Conservation (phyloP, 768 basidiomycete species). For the Lyophyllum atratum region DNA sequence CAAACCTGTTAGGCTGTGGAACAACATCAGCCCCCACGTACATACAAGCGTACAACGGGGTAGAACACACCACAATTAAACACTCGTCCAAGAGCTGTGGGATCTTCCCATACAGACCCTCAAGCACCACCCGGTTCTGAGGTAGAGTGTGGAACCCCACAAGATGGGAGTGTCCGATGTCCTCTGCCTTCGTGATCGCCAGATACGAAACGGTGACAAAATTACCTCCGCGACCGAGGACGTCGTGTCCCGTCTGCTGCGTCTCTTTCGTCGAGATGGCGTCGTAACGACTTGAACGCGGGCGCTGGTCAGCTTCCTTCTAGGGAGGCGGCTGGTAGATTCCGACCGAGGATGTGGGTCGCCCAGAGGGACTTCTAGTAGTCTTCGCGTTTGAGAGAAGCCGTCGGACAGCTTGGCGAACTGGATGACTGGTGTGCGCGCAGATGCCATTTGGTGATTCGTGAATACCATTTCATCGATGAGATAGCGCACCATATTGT, state of each 20-base stretch:
- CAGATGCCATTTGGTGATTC: too few relatives aligned
- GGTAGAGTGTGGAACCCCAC: too few relatives aligned
- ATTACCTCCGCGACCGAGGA: slow-evolving; percentile 40
- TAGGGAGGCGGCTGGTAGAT: neutral
- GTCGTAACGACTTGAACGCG: slow-evolving; percentile 31
- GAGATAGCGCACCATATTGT: slow-evolving; percentile 21
- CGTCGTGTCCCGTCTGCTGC: slow-evolving; percentile 34
- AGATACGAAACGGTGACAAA: slow-evolving; percentile 26
- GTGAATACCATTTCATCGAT: too few relatives aligned
- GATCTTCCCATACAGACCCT: neutral
- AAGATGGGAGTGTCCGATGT: neutral
- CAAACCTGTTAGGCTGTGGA: slow-evolving; percentile 43
- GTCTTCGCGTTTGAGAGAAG: slow-evolving; percentile 24
- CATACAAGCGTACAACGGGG: neutral
- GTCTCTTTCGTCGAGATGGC: slow-evolving; percentile 36
- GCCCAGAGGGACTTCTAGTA: slow-evolving; percentile 36
- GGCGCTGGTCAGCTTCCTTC: slow-evolving; percentile 15
- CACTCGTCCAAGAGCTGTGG: slow-evolving; percentile 15
- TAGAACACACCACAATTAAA: slow-evolving; percentile 20
- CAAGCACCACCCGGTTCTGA: neutral
- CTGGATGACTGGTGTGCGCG: slow-evolving; percentile 27
- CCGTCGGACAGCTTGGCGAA: slow-evolving; percentile 34
- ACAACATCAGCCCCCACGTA: neutral
- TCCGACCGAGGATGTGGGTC: slow-evolving; percentile 33
- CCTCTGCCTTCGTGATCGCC: slow-evolving; percentile 14